Percentiles rank a stretch among this genome's conserved stretches.
Conservation (phyloP, 495 filamentous ascomycete species). For the Penicillium dipodomyicola region DNA sequence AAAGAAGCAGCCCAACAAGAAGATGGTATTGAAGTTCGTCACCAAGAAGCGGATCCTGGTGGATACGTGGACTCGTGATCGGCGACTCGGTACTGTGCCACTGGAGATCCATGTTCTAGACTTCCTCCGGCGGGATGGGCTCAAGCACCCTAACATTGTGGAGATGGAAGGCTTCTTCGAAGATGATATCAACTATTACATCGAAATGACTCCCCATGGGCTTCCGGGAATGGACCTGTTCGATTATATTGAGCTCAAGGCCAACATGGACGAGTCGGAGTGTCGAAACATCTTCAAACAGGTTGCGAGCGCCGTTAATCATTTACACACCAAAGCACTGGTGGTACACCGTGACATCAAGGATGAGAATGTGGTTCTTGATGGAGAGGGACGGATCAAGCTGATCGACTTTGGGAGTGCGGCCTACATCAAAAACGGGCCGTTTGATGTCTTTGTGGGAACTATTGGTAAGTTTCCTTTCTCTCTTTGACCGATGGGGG, state of each 20-base stretch:
- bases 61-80: slow-evolving; percentile 96
- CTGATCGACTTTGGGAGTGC: slow-evolving; percentile 97
- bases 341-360: slow-evolving; percentile 99
- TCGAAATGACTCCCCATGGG: slow-evolving; percentile 96
- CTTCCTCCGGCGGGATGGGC: slow-evolving; percentile 81
- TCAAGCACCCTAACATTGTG: slow-evolving; percentile 92
- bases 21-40: slow-evolving; percentile 95
- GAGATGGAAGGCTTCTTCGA: slow-evolving; percentile 99
- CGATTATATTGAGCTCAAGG: slow-evolving; percentile 95
- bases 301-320: slow-evolving; percentile 83
- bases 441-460: slow-evolving; percentile 98
- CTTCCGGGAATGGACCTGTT: slow-evolving; percentile 98
- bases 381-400: slow-evolving; percentile 94
- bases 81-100: slow-evolving; percentile 91
- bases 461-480: slow-evolving; percentile 76
- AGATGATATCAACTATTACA: slow-evolving; percentile 97
- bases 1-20: slow-evolving; percentile 70
- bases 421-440: slow-evolving; percentile 95
- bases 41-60: slow-evolving; percentile 96
- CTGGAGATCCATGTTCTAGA: slow-evolving; percentile 97
- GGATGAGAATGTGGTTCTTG: slow-evolving; percentile 94
- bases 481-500: background rate
- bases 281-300: slow-evolving; percentile 94
- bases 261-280: slow-evolving; percentile 94
- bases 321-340: slow-evolving; percentile 84